These are phyloP conservation scores for Rhododendron kiyosumense DNA, from an alignment of 148 eudicot genomes.

Conservation along the genomic window DNA sequence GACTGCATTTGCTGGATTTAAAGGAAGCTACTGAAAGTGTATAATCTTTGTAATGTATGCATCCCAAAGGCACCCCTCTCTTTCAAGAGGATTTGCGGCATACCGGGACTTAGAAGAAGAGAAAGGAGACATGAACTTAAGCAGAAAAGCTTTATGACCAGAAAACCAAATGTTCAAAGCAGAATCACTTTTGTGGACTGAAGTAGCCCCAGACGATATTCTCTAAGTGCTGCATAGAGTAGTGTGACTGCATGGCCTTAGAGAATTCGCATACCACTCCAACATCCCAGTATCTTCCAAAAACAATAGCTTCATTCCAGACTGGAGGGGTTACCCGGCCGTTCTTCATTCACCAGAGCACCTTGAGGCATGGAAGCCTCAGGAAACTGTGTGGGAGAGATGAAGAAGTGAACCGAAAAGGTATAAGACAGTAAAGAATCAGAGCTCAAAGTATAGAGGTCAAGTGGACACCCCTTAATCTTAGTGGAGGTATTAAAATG, in stretches of 20 bases:
- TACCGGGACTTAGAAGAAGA: not conserved
- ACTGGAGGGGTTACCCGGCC: not conserved
- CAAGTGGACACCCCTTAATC: not conserved
- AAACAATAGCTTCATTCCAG: not conserved
- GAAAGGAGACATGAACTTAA: not conserved
- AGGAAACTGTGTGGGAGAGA: not conserved
- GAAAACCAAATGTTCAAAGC: not conserved
- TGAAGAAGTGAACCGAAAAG: not conserved
- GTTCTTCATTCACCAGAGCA: not conserved
- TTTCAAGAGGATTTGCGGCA: no score
- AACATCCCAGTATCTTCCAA: not conserved
- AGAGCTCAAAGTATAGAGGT: not conserved
- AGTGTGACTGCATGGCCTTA: not conserved
- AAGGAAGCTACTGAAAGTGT: not conserved
- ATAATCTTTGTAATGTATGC: not conserved
- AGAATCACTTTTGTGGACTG: constrained; percentile 6
- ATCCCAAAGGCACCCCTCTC: no score
- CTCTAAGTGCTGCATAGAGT: not conserved
- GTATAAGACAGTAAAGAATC: not conserved
- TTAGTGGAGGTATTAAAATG: not conserved
- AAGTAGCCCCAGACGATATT: not conserved
- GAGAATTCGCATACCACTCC: not conserved
- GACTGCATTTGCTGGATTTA: not conserved
- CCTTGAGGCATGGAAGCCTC: not conserved
- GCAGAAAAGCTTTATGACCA: not conserved